Base-by-base conservation (phyloP, 352 stramenopile species). In the Phytophthora meadii region DNA sequence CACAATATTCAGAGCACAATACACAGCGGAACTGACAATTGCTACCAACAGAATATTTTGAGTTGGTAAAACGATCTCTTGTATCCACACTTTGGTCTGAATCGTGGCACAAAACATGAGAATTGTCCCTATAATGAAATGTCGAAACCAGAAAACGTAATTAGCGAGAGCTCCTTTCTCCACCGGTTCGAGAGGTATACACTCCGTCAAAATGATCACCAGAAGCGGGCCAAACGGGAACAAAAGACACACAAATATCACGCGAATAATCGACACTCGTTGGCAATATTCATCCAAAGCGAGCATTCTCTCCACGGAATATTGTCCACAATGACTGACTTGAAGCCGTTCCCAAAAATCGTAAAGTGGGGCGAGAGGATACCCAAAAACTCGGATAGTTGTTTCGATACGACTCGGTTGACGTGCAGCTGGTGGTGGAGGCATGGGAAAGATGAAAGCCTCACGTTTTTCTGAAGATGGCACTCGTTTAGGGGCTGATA, bases 261-360 rank as follows among this genome's bases (percentile, higher is more conserved):
- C 19, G 19, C 19, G 19, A 19, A 19, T 19, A 19, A 19, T 19
- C 19, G 19, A 19, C 19, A 19, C 19, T 19, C 19, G 19, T 19
- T 19, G 49, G 36, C 64, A 55, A 52, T 79, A 76, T 12, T 76
- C 62, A 15, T 74, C 49, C 4, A 76, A 37, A 3, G 58, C 62
- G 2, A 63, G 41, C 62, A 74, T 69, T 0, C 71, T 54, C 50
- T 70, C 68, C 9, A 76, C 60, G 1, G 67, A 79, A 37, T 72
- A 79, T 11, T 63, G 69, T 1, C 59, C 67, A 27, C 65, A 71
- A 17, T 70, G 62, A 32, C 60, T 68, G 1, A 79, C 62, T 52
- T 74, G 56, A 2, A 76, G 44, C 1, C 45, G 49, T 36, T 76
- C 63, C 57, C 68, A 72, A 4, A 59, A 34, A 46, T 69, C 55